Conservation (phyloP, 495 filamentous ascomycete species). For the Neurospora africana region DNA sequence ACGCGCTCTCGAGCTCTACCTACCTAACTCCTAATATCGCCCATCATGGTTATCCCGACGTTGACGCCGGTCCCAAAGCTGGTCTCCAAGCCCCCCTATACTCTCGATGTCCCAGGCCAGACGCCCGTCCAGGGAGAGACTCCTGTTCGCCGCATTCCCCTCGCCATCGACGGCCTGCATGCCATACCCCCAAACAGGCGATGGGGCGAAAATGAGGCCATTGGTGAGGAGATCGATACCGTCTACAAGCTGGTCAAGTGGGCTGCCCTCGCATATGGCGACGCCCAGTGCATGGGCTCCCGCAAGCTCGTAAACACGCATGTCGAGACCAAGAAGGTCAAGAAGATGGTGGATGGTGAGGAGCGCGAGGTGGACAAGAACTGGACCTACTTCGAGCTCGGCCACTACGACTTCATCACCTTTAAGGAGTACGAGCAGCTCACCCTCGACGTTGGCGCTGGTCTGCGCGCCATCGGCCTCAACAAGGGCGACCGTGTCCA, state of each 20-base stretch:
- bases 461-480: slow-evolving; percentile 72
- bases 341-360: slow-evolving; percentile 88
- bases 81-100: slow-evolving; percentile 50
- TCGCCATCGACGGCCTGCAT: slow-evolving; percentile 59
- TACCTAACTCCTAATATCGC: neutral
- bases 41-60: neutral
- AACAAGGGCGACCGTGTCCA: slow-evolving; percentile 64
- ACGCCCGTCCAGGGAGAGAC: slow-evolving; percentile 77
- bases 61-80: neutral
- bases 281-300: slow-evolving; percentile 73
- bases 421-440: slow-evolving; percentile 83
- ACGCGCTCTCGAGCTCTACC: neutral
- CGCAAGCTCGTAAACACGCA: slow-evolving; percentile 77
- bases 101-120: slow-evolving; percentile 65
- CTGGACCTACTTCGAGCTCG: slow-evolving; percentile 93
- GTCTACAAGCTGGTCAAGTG: slow-evolving; percentile 76
- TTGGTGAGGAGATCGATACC: slow-evolving; percentile 65
- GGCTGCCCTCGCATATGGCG: slow-evolving; percentile 73
- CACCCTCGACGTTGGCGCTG: slow-evolving; percentile 61
- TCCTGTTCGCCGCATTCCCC: slow-evolving; percentile 70
- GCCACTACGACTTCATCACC: slow-evolving; percentile 72
- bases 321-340: slow-evolving; percentile 89
- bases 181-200: slow-evolving; percentile 23
- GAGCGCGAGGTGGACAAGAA: slow-evolving; percentile 87
- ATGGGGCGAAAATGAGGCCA: slow-evolving; percentile 11